Conservation (phyloP, 768 basidiomycete species). For the Tulasnella sp. region DNA sequence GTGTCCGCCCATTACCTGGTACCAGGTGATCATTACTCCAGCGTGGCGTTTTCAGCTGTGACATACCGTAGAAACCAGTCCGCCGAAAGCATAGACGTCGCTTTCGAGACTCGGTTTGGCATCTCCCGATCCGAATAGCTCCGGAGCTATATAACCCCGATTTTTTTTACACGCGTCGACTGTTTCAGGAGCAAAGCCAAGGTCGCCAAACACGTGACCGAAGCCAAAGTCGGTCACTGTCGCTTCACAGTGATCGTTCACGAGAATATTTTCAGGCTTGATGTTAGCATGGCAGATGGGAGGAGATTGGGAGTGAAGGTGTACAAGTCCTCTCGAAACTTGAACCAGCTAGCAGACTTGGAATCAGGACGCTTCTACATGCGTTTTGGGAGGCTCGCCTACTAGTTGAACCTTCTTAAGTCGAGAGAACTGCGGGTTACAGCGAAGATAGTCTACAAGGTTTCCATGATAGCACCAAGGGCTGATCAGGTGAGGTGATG, state of each 20-base stretch:
- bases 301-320: not conserved
- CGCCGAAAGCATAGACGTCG: conserved; percentile 21
- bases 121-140: conserved; percentile 9
- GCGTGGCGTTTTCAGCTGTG: not conserved
- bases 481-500: not conserved
- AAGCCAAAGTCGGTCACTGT: not conserved
- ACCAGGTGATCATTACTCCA: not conserved
- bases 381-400: too few relatives aligned
- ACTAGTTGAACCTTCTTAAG: not conserved
- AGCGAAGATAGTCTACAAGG: not conserved
- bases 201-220: not conserved
- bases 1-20: not conserved
- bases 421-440: not conserved
- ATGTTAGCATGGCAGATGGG: not conserved
- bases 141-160: not conserved
- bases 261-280: not conserved
- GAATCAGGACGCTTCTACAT: not conserved
- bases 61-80: not conserved
- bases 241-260: not conserved
- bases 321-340: not conserved
- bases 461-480: not conserved
- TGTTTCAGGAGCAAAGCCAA: too few relatives aligned
- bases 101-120: not conserved
- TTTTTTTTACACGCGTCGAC: not conserved
- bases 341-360: not conserved